Evolutionary conservation across 306 rosid species (phyloP).

Genomic region (Canavalia gladiata): DNA sequence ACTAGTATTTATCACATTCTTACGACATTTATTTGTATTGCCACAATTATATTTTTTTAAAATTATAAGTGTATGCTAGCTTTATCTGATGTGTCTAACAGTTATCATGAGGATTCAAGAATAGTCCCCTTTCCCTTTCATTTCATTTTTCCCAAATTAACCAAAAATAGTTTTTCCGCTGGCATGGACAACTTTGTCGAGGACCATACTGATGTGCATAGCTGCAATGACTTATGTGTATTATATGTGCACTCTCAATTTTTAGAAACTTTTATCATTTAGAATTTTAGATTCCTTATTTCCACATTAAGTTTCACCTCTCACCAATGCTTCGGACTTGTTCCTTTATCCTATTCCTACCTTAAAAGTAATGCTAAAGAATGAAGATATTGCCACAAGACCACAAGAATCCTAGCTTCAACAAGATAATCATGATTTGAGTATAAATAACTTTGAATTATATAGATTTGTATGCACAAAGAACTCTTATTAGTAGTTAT

Average conservation of each 20-base stretch:
- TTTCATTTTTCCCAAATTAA: background rate
- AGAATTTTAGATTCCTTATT: conserved; percentile 34
- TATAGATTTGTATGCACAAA: conserved; percentile 14
- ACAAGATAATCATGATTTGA: conserved; percentile 21
- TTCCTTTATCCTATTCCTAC: background rate
- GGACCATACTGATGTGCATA: conserved; percentile 43
- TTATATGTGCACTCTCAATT: background rate
- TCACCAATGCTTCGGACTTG: conserved; percentile 19
- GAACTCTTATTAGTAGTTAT: background rate
- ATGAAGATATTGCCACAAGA: conserved; percentile 8
- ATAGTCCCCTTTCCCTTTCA: conserved; percentile 22
- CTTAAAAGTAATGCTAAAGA: conserved; percentile 23
- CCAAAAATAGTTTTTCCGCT: conserved; percentile 19
- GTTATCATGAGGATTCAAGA: conserved; percentile 6
- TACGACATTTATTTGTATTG: background rate
- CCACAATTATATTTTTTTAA: background rate
- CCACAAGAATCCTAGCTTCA: conserved; percentile 19
- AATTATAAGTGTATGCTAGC: background rate
- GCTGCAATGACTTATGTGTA: conserved; percentile 35
- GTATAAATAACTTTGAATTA: conserved; percentile 17
- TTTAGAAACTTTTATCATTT: conserved; percentile 27
- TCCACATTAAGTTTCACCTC: conserved; percentile 11
- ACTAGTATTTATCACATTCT: background rate
- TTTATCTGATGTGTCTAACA: conserved; percentile 18
- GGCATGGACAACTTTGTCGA: conserved; percentile 38